Percentiles rank a stretch among this genome's conserved stretches.
Conservation (phyloP, 805 yeast genomes). For the Wickerhamomyces bovis region DNA sequence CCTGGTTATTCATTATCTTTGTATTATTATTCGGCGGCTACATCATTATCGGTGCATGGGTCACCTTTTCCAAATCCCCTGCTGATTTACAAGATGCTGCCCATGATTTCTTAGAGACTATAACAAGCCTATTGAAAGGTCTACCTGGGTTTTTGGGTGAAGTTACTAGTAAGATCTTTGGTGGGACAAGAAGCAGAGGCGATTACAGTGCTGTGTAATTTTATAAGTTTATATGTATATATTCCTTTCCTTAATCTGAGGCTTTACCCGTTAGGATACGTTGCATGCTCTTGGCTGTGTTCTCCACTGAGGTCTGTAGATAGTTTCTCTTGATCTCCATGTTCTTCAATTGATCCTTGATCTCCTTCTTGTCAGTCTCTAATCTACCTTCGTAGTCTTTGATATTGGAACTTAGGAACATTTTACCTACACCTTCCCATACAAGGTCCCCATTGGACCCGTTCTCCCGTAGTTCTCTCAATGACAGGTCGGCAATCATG, state of each 20-base stretch:
- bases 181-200: slow-evolving; percentile 59
- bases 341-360: slow-evolving; percentile 53
- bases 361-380: slow-evolving; percentile 43
- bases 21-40: slow-evolving; percentile 68
- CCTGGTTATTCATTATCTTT: slow-evolving; percentile 72
- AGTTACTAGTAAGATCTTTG: slow-evolving; percentile 57
- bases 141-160: slow-evolving; percentile 65
- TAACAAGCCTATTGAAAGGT: slow-evolving; percentile 49
- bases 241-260: slow-evolving; percentile 1
- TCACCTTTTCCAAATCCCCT: slow-evolving; percentile 58
- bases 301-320: slow-evolving; percentile 70
- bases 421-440: slow-evolving; percentile 84
- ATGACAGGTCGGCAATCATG: slow-evolving; percentile 32
- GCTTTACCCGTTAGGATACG: slow-evolving; percentile 26
- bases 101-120: slow-evolving; percentile 65
- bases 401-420: slow-evolving; percentile 45
- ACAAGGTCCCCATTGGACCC: slow-evolving; percentile 43
- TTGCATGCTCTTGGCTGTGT: slow-evolving; percentile 59
- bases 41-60: slow-evolving; percentile 69
- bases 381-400: slow-evolving; percentile 43
- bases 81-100: slow-evolving; percentile 70
- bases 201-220: slow-evolving; percentile 81
- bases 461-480: slow-evolving; percentile 39
- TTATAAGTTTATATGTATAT: background rate
- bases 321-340: slow-evolving; percentile 66